phyloP scores from a whole-genome alignment of 768 basidiomycete species.

The Pleurotus pulmonarius region DNA sequence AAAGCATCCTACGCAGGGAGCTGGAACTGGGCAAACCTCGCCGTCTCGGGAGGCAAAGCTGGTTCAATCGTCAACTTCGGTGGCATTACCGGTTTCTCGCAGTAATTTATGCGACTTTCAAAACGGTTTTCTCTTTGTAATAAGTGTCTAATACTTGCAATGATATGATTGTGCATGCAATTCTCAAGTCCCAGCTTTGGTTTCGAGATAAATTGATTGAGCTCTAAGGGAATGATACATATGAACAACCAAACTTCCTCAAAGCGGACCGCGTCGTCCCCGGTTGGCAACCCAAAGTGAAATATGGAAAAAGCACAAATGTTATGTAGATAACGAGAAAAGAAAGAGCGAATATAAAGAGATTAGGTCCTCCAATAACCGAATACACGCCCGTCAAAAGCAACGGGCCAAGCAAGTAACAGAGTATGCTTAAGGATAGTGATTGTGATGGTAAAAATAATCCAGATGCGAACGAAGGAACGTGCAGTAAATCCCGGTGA shows the following conservation, averaged over 20 bases:
- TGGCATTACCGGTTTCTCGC: slow-evolving; percentile 27
- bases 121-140: too few relatives aligned
- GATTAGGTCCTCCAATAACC: slow-evolving; percentile 20
- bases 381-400: slow-evolving; percentile 20
- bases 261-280: slow-evolving; percentile 24
- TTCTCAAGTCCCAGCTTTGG: too few relatives aligned
- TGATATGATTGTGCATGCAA: too few relatives aligned
- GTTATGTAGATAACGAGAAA: slow-evolving; percentile 19
- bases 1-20: slow-evolving; percentile 23
- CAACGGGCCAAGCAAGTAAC: not conserved
- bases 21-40: slow-evolving; percentile 50
- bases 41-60: slow-evolving; percentile 37
- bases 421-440: slow-evolving; percentile 7
- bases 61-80: slow-evolving; percentile 36
- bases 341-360: slow-evolving; percentile 13
- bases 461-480: slow-evolving; percentile 10
- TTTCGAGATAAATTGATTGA: slow-evolving; percentile 26
- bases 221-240: slow-evolving; percentile 38
- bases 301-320: slow-evolving; percentile 25
- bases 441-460: slow-evolving; percentile 6
- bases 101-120: slow-evolving; percentile 8
- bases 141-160: too few relatives aligned
- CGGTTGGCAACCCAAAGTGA: slow-evolving; percentile 27
- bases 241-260: slow-evolving; percentile 30
- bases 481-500: slow-evolving; percentile 6